These are phyloP conservation scores for Proliferodiscus dingleyae DNA, from an alignment of 2,329 filamentous ascomycete genomes.

Conservation along the genomic window DNA sequence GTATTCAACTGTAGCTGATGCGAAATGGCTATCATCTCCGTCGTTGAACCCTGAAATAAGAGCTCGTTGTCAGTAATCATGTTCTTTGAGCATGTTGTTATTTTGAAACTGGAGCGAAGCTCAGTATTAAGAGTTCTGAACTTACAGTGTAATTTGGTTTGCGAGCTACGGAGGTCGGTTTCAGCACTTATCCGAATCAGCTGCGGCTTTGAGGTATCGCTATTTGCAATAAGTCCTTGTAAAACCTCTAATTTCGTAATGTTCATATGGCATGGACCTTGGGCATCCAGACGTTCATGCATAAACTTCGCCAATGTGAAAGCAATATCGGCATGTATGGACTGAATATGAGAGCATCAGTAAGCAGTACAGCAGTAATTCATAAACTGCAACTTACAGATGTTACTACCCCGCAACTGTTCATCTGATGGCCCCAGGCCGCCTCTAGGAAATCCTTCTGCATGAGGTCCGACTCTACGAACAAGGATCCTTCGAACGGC, in stretches of 20 bases:
- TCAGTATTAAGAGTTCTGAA: too few species aligned
- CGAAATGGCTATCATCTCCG: neutral
- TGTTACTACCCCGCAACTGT: conserved; percentile 10
- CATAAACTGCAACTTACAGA: conserved; percentile 37
- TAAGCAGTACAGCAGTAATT: neutral
- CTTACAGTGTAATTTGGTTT: conserved; percentile 1
- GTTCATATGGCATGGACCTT: conserved; percentile 35
- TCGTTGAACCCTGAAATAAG: conserved; percentile 33
- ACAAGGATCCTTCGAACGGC: neutral
- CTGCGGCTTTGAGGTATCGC: conserved; percentile 28
- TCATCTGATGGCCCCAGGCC: conserved; percentile 14
- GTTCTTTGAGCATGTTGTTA: too few species aligned
- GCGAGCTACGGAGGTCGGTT: conserved; percentile 43
- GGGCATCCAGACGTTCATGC: conserved; percentile 33
- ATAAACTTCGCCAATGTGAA: conserved; percentile 54
- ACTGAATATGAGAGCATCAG: conserved; percentile 25
- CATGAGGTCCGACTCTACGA: conserved; percentile 10
- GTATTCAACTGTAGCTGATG: conserved; percentile 10
- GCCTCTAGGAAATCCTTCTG: conserved; percentile 7
- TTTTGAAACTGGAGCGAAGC: too few species aligned
- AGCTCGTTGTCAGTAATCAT: too few species aligned
- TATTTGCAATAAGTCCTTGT: conserved; percentile 32
- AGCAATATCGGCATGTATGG: conserved; percentile 56
- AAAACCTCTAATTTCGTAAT: conserved; percentile 36
- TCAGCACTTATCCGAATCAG: conserved; percentile 30